Percentiles rank a stretch among this genome's conserved stretches.
These are phyloP conservation scores for Trichoderma pleuroti DNA, from an alignment of 2,329 filamentous ascomycete species.

Conservation along the genomic window DNA sequence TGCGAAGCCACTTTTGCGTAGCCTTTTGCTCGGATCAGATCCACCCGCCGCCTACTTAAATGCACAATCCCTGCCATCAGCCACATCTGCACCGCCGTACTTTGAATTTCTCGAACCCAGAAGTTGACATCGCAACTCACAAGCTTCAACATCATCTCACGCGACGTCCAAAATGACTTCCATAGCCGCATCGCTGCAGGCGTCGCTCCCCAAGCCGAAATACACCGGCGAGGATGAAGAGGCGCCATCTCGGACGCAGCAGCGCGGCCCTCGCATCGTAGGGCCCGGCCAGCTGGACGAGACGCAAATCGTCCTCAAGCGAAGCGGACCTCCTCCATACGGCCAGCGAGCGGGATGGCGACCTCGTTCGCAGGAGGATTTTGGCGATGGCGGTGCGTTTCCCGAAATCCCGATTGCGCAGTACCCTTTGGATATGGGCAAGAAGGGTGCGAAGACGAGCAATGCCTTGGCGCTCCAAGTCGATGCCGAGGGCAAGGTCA, in stretches of 20 bases:
- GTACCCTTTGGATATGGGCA: conserved; percentile 93
- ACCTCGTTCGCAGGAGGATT: conserved; percentile 83
- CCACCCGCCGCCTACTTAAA: neutral
- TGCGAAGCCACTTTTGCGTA: no score
- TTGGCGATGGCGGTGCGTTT: conserved; percentile 93
- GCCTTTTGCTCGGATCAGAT: neutral
- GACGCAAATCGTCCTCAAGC: conserved; percentile 79
- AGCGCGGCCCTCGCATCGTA: conserved; percentile 78
- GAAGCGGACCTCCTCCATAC: conserved; percentile 81
- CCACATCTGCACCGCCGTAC: conserved; percentile 26
- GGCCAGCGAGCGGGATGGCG: conserved; percentile 87
- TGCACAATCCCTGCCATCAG: neutral
- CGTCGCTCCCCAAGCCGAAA: conserved; percentile 81
- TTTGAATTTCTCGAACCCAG: conserved; percentile 32
- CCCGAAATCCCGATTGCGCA: conserved; percentile 92
- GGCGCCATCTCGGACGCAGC: conserved; percentile 64
- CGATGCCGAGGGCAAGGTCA: conserved; percentile 85
- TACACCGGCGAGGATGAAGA: conserved; percentile 90
- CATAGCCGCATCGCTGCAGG: conserved; percentile 68
- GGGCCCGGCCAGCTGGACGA: conserved; percentile 77
- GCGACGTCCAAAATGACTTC: conserved; percentile 53
- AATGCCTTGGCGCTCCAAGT: conserved; percentile 93
- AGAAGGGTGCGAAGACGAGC: conserved; percentile 66
- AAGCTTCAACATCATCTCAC: conserved; percentile 23
- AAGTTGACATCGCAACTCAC: neutral